Conservation (phyloP, 768 basidiomycete species). For the Pisolithus sp. region DNA sequence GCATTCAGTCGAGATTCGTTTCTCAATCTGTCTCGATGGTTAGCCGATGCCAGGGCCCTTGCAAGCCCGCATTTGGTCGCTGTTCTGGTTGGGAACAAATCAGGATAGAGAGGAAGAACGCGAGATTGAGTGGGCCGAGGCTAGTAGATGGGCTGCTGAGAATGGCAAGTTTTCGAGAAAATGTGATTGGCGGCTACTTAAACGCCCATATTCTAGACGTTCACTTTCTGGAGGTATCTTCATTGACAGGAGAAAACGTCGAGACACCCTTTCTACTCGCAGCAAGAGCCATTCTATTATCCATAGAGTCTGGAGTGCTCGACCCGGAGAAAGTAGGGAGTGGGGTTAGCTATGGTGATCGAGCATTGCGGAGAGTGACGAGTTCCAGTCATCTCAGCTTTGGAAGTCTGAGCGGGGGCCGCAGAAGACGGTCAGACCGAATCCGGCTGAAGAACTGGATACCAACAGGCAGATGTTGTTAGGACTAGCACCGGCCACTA, state of each 20-base stretch:
- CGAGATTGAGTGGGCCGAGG: slow-evolving; percentile 94
- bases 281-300: slow-evolving; percentile 80
- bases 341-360: slow-evolving; percentile 94
- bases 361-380: slow-evolving; percentile 84
- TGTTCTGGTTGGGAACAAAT: slow-evolving; percentile 92
- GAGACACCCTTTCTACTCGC: slow-evolving; percentile 88
- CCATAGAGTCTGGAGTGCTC: slow-evolving; percentile 84
- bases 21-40: slow-evolving; percentile 76
- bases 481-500: slow-evolving; percentile 12
- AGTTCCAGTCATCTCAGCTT: slow-evolving; percentile 87
- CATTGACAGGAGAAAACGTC: slow-evolving; percentile 87
- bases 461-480: slow-evolving; percentile 64
- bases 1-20: slow-evolving; percentile 77
- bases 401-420: slow-evolving; percentile 68
- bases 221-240: slow-evolving; percentile 91
- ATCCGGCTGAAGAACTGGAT: slow-evolving; percentile 58
- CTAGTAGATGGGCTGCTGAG: slow-evolving; percentile 91
- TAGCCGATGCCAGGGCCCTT: slow-evolving; percentile 87
- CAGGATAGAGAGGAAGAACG: slow-evolving; percentile 91
- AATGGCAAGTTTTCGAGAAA: slow-evolving; percentile 53
- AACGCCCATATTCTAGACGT: slow-evolving; percentile 48
- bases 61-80: slow-evolving; percentile 88
- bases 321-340: slow-evolving; percentile 94
- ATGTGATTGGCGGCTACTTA: slow-evolving; percentile 1
- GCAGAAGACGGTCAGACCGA: slow-evolving; percentile 52